These are phyloP conservation scores for Sarocladium kiliense DNA, from an alignment of 2,329 filamentous ascomycete genomes.

Conservation along the genomic window DNA sequence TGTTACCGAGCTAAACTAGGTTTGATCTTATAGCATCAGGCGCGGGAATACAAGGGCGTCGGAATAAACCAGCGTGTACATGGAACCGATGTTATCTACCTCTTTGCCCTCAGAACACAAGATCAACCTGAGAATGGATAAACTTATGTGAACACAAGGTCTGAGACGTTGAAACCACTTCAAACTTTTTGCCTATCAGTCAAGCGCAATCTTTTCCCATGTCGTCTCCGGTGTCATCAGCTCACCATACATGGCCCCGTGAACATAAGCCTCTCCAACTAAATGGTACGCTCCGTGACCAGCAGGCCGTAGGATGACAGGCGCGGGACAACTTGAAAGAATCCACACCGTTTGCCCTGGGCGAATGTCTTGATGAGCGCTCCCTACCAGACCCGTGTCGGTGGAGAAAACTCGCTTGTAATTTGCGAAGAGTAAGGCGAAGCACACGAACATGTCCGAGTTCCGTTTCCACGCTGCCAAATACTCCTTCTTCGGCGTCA, in stretches of 20 bases:
- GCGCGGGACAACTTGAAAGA: background rate
- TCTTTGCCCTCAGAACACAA: too few species aligned
- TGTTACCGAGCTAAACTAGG: too few species aligned
- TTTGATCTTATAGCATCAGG: too few species aligned
- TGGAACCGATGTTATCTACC: too few species aligned
- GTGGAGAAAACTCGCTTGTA: background rate
- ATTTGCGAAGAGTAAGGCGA: background rate
- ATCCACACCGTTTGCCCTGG: background rate
- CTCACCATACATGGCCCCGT: background rate
- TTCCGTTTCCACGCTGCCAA: background rate
- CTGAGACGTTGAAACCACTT: too few species aligned
- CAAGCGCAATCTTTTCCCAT: background rate
- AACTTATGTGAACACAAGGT: too few species aligned
- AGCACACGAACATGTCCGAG: background rate
- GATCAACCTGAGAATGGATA: too few species aligned
- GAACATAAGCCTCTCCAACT: background rate
- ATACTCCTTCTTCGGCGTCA: background rate
- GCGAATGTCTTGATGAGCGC: background rate
- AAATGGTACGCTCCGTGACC: background rate
- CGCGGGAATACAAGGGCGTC: too few species aligned
- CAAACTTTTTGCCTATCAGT: background rate
- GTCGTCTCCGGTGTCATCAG: background rate
- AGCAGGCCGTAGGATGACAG: background rate
- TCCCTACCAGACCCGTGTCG: background rate
- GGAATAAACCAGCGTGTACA: too few species aligned